These are phyloP conservation scores for Ensete glaucum DNA, from an alignment of 176 grass and related monocot species.

Conservation along the genomic window DNA sequence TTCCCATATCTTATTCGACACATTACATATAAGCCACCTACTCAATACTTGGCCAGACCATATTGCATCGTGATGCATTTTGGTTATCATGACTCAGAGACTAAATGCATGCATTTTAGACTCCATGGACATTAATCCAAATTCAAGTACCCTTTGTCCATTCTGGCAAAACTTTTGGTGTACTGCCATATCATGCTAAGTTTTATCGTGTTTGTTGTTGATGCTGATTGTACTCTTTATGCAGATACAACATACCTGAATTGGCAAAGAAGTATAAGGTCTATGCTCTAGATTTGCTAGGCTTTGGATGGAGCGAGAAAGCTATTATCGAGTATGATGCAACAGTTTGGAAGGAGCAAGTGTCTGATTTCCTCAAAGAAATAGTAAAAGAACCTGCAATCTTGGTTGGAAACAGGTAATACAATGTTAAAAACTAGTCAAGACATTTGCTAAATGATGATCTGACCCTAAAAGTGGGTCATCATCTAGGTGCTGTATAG, in stretches of 20 bases:
- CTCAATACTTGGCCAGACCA: neutral
- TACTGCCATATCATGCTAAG: no score
- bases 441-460: neutral
- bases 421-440: neutral
- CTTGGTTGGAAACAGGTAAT: constrained; percentile 82
- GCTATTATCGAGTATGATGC: constrained; percentile 89
- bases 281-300: constrained; percentile 86
- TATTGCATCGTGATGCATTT: neutral
- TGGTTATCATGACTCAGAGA: neutral
- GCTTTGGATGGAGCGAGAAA: constrained; percentile 96
- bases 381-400: constrained; percentile 77
- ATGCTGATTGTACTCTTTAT: constrained; percentile 4
- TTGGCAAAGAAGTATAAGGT: constrained; percentile 94
- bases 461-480: neutral
- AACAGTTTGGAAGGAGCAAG: constrained; percentile 84
- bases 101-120: neutral
- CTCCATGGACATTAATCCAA: neutral
- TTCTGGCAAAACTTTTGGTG: neutral
- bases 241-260: constrained; percentile 91
- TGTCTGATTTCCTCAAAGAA: constrained; percentile 85
- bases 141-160: neutral
- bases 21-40: neutral
- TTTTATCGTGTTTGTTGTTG: neutral
- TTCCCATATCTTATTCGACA: no score
- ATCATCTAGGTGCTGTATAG: neutral